Base-by-base conservation (phyloP, 805 yeast species). In the Huiozyma sinensis region DNA sequence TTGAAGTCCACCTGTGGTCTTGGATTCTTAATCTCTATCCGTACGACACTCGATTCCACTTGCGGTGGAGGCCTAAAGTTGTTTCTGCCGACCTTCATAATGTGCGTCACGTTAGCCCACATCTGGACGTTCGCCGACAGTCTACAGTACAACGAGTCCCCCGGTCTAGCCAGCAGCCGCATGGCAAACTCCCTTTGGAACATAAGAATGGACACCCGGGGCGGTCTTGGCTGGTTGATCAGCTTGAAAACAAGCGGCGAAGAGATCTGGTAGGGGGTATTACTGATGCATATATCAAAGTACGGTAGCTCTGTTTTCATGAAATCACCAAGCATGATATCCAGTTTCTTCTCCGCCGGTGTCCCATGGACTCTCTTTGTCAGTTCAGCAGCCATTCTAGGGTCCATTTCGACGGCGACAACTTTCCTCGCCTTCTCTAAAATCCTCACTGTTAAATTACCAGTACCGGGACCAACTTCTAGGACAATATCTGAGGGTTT, bases 101-200 rank as follows among this genome's bases (percentile, higher is more conserved):
- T 85, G 63, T 92, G 98, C 6, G 95, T 88, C 11, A 92, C 97
- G 51, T 86, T 86, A n/a, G 97, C 96, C 97, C 97, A 92, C 97
- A 92, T 90, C 60, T 92, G 98, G 1, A 92, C 97, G 59, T 92
- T 92, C 30, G 95, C 97, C 31, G 95, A 83, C 44, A 92, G 72
- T 57, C 98, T 76, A 65, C 96, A 88, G 68, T 90, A 92, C 35
- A 92, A 70, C 1, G 86, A 65, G 55, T 92, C 97, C n/a, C 98
- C 98, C 0, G 98, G 97, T 54, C 95, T 77, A 1, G 98, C 98
- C 43, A 92, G 71, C 44, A 92, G 69, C 57, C 97, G 81, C 66
- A 92, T 64, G 2, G 98, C 98, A 59, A 92, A 92, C 61, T 92
- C 98, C 60, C 97, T 75, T 69, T 92, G 98, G 65, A 92, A 92